Evolutionary conservation across 139 green algal genomes (phyloP).

Genomic region (Picochlorum costavermella): DNA sequence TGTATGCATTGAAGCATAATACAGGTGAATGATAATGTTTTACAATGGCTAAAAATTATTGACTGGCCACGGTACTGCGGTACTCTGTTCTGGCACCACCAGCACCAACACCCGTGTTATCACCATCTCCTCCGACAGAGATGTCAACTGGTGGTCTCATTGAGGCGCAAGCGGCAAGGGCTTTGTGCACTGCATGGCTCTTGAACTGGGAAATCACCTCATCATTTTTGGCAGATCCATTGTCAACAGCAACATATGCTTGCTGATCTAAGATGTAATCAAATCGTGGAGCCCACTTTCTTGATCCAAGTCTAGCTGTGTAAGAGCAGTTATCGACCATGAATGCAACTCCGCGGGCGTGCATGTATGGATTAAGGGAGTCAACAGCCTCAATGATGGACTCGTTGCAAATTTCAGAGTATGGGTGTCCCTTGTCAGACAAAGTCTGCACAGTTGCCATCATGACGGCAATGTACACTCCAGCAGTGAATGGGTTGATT

Average conservation of each 20-base stretch:
- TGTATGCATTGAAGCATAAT: too few relatives aligned
- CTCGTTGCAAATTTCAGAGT: slow-evolving; percentile 99
- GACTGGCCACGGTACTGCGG: slow-evolving; percentile 27
- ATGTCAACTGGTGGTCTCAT: slow-evolving; percentile 97
- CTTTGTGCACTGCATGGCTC: slow-evolving; percentile 47
- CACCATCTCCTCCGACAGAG: slow-evolving; percentile 68
- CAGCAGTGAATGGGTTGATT: slow-evolving; percentile 97
- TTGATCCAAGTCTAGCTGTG: slow-evolving; percentile 90
- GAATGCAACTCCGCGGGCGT: slow-evolving; percentile 96
- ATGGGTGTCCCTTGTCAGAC: slow-evolving; percentile 90
- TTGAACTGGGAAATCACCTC: slow-evolving; percentile 51
- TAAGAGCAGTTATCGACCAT: slow-evolving; percentile 99
- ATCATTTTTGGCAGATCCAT: slow-evolving; percentile 41
- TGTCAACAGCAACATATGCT: slow-evolving; percentile 67
- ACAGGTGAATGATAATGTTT: background rate
- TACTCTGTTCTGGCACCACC: slow-evolving; percentile 78
- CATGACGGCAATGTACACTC: slow-evolving; percentile 97
- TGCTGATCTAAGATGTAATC: slow-evolving; percentile 98
- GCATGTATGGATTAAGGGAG: slow-evolving; percentile 99
- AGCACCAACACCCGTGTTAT: slow-evolving; percentile 58
- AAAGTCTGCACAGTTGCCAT: slow-evolving; percentile 93
- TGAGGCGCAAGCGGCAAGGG: slow-evolving; percentile 76
- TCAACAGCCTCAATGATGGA: slow-evolving; percentile 77
- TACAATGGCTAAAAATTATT: slow-evolving; percentile 6
- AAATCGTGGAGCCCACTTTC: slow-evolving; percentile 97